Conservation (phyloP, 495 filamentous ascomycete genomes). For the Zalerion maritima region DNA sequence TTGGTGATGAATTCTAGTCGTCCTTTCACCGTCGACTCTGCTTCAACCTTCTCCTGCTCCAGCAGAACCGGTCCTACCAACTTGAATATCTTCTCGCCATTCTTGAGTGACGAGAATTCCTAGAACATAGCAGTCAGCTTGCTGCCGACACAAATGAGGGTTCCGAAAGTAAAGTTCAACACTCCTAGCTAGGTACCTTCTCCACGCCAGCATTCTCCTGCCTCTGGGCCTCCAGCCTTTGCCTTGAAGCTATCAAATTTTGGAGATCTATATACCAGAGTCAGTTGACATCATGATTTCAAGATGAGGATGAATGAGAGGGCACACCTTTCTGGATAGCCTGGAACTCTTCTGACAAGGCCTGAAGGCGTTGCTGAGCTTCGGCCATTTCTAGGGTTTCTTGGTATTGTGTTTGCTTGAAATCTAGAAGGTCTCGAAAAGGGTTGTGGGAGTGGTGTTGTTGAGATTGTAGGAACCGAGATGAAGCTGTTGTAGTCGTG, state of each 20-base stretch:
- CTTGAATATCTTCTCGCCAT: constrained; percentile 85
- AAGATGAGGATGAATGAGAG: background rate
- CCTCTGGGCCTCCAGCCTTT: constrained; percentile 85
- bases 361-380: constrained; percentile 48
- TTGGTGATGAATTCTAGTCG: constrained; percentile 84
- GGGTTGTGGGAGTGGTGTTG: too few relatives aligned
- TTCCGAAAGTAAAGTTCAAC: background rate
- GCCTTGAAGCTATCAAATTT: constrained; percentile 58
- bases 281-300: constrained; percentile 1
- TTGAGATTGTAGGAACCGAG: too few relatives aligned
- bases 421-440: too few relatives aligned
- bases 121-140: constrained; percentile 19
- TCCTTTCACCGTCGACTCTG: constrained; percentile 75
- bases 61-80: constrained; percentile 81
- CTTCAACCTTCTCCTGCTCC: constrained; percentile 85
- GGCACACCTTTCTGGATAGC: constrained; percentile 62
- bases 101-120: constrained; percentile 70
- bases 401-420: constrained; percentile 4
- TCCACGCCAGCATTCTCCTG: constrained; percentile 86
- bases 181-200: constrained; percentile 35
- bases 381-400: constrained; percentile 28
- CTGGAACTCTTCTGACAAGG: constrained; percentile 74
- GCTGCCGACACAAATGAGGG: background rate
- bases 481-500: too few relatives aligned
- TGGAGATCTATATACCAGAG: constrained; percentile 52